Conservation (phyloP, 1,284 basidiomycete species). For the Tilletia walkeri region DNA sequence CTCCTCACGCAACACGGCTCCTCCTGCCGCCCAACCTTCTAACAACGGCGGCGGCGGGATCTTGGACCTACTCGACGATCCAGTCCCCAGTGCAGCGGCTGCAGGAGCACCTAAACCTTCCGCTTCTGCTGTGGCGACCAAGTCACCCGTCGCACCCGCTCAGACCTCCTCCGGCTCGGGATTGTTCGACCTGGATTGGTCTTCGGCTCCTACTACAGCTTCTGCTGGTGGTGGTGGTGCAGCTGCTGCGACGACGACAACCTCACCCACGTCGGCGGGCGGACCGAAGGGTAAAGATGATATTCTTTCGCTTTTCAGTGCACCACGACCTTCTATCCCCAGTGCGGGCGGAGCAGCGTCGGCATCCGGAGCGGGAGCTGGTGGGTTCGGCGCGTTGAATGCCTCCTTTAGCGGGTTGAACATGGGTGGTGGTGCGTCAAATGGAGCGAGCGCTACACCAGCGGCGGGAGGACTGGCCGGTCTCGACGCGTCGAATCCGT, state of each 20-base stretch:
- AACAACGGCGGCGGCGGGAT: neutral
- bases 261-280: slow-evolving; percentile 22
- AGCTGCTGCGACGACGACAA: slow-evolving; percentile 47
- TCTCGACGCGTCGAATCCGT: slow-evolving; percentile 15
- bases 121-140: neutral
- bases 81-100: slow-evolving; percentile 16
- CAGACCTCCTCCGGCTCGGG: slow-evolving; percentile 57
- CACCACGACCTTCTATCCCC: slow-evolving; percentile 13
- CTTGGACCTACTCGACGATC: slow-evolving; percentile 28
- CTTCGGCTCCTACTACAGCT: slow-evolving; percentile 37
- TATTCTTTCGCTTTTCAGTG: slow-evolving; percentile 74
- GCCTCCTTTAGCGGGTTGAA: slow-evolving; percentile 26
- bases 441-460: neutral
- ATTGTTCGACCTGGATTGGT: slow-evolving; percentile 80
- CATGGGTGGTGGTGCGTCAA: slow-evolving; percentile 15
- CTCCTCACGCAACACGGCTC: neutral
- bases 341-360: slow-evolving; percentile 18
- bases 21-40: neutral
- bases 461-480: neutral
- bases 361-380: neutral
- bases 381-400: slow-evolving; percentile 28
- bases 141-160: slow-evolving; percentile 22
- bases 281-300: slow-evolving; percentile 65
- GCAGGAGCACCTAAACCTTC: neutral
- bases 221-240: slow-evolving; percentile 58